Evolutionary conservation across 768 basidiomycete species (phyloP).

Genomic region (Pulveroboletus ravenelii): DNA sequence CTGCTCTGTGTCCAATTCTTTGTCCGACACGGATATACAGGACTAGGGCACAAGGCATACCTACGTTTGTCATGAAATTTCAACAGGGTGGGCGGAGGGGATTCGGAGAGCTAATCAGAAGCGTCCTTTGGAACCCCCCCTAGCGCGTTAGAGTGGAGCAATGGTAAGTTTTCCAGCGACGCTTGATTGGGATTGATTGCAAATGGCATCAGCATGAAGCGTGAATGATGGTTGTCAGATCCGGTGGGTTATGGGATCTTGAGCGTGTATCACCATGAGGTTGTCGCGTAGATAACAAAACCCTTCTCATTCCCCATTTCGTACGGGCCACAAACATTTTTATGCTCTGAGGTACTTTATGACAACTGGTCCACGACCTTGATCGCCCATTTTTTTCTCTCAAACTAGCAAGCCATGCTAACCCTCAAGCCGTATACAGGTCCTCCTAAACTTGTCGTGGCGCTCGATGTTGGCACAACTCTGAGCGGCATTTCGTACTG

Average conservation of each 20-base stretch:
- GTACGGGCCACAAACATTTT: neutral
- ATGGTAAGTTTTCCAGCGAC: neutral
- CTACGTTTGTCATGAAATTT: too few species aligned
- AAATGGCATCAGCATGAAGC: neutral
- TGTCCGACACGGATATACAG: too few species aligned
- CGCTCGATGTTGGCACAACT: slow-evolving; percentile 1
- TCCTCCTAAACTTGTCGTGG: neutral
- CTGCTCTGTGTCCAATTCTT: too few species aligned
- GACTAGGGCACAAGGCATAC: too few species aligned
- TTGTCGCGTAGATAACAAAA: neutral
- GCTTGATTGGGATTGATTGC: neutral
- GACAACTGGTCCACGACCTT: neutral
- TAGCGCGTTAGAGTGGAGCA: neutral
- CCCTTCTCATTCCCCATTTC: neutral
- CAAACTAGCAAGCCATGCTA: slow-evolving; percentile 6
- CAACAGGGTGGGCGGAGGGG: too few species aligned
- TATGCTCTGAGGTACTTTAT: neutral
- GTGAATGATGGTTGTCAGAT: neutral
- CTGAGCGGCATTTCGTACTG: neutral
- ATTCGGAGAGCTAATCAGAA: neutral
- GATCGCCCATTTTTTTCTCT: neutral
- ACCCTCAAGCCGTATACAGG: neutral
- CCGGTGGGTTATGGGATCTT: neutral
- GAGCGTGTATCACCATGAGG: neutral
- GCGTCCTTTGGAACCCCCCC: neutral